Conservation (phyloP, 1,139 yeast species). For the Lodderomyces beijingensis region DNA sequence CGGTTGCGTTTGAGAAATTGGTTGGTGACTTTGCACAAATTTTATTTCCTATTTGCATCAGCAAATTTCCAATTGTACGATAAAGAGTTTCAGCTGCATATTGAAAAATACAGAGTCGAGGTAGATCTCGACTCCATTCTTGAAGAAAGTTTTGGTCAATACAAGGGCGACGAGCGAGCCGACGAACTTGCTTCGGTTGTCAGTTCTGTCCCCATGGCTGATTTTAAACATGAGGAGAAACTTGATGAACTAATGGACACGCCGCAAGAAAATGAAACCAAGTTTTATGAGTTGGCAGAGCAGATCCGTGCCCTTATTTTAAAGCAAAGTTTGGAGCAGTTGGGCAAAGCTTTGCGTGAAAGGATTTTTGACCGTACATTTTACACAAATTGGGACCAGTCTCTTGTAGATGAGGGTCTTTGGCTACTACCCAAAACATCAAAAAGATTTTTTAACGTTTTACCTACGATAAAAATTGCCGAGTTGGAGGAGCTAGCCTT, state of each 20-base stretch:
- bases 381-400: slow-evolving; percentile 9
- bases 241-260: slow-evolving; percentile 12
- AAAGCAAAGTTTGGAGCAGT: slow-evolving; percentile 38
- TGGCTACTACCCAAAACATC: slow-evolving; percentile 32
- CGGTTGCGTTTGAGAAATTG: slow-evolving; percentile 40
- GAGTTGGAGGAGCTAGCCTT: background rate
- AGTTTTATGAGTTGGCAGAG: slow-evolving; percentile 64
- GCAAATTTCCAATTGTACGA: slow-evolving; percentile 65
- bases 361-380: slow-evolving; percentile 25
- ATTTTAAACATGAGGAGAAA: slow-evolving; percentile 11
- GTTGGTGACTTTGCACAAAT: slow-evolving; percentile 65
- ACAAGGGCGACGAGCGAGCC: slow-evolving; percentile 12
- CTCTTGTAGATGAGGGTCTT: slow-evolving; percentile 28
- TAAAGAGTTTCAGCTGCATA: slow-evolving; percentile 33
- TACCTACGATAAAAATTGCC: no score
- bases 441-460: slow-evolving; percentile 26
- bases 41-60: slow-evolving; percentile 76
- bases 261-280: slow-evolving; percentile 18
- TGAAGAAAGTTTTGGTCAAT: slow-evolving; percentile 7
- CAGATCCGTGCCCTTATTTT: slow-evolving; percentile 49
- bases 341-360: slow-evolving; percentile 21
- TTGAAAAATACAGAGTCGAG: slow-evolving; percentile 12
- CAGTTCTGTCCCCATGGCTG: slow-evolving; percentile 16
- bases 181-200: slow-evolving; percentile 25
- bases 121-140: slow-evolving; percentile 6